phyloP scores from a whole-genome alignment of 106 monocot genomes.

The Dendrobium huoshanense region DNA sequence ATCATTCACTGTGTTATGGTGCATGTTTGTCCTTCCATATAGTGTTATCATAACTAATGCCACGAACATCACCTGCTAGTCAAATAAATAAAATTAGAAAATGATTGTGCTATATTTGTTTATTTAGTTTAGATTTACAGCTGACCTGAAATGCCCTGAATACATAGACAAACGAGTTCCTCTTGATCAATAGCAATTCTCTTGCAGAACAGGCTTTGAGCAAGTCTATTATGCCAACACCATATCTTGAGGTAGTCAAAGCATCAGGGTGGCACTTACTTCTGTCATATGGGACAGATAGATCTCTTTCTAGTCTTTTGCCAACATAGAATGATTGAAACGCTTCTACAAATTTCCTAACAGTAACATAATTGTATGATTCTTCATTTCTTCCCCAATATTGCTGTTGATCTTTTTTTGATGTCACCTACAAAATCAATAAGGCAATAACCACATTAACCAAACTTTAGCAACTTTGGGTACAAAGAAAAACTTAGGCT shows the following conservation, averaged over 20 bases:
- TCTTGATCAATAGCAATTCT: conserved; percentile 48
- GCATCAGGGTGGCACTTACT: conserved; percentile 51
- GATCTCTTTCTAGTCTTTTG: conserved; percentile 17
- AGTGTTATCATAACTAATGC: conserved; percentile 51
- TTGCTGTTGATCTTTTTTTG: conserved; percentile 57
- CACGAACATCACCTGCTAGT: conserved; percentile 13
- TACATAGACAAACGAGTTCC: conserved; percentile 53
- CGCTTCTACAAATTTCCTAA: conserved; percentile 42
- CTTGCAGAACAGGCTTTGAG: conserved; percentile 39
- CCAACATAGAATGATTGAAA: conserved; percentile 40
- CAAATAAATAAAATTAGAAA: background rate
- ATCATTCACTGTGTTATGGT: conserved; percentile 18
- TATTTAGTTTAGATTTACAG: background rate
- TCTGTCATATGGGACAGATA: conserved; percentile 38
- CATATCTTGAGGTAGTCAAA: conserved; percentile 39
- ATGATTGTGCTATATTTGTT: background rate
- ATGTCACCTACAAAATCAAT: conserved; percentile 42
- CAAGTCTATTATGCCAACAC: conserved; percentile 39
- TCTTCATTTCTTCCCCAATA: conserved; percentile 38
- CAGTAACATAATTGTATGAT: conserved; percentile 37
- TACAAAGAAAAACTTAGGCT: too few relatives aligned
- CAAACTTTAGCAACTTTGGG: too few relatives aligned
- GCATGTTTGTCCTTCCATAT: conserved; percentile 60
- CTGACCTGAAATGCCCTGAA: background rate
- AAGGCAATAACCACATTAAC: too few relatives aligned